Percentiles rank a stretch among this genome's conserved stretches.
Evolutionary conservation across 306 rosid species (phyloP).

Genomic region (Canavalia gladiata): DNA sequence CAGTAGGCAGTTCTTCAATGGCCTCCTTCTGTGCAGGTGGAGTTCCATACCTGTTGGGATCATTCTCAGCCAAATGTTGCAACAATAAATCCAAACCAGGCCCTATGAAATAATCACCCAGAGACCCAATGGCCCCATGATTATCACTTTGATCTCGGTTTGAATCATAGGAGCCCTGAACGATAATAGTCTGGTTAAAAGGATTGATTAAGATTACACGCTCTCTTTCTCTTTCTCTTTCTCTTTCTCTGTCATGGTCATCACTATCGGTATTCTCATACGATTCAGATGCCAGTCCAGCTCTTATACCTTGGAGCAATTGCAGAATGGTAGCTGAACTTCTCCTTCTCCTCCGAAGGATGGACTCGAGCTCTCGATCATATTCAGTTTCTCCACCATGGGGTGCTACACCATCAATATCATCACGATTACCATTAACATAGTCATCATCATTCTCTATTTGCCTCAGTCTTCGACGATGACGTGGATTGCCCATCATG

Average conservation of each 20-base stretch:
- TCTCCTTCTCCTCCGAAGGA: constrained; percentile 74
- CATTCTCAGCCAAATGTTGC: constrained; percentile 88
- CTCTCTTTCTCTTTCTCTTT: constrained; percentile 72
- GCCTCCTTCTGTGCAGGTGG: constrained; percentile 85
- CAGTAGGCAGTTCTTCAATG: constrained; percentile 70
- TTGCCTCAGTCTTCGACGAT: constrained; percentile 60
- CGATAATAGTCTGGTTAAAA: constrained; percentile 67
- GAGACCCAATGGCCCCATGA: constrained; percentile 62
- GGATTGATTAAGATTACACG: constrained; percentile 71
- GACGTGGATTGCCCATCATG: constrained; percentile 74
- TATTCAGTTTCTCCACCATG: constrained; percentile 53
- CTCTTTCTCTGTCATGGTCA: constrained; percentile 52
- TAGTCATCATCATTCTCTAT: constrained; percentile 60
- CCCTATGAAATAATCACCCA: constrained; percentile 79
- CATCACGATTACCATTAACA: constrained; percentile 48
- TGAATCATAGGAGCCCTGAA: constrained; percentile 60
- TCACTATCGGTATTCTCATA: constrained; percentile 59
- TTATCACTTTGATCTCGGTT: constrained; percentile 54
- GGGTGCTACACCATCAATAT: constrained; percentile 36
- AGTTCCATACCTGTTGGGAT: constrained; percentile 79
- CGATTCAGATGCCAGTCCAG: constrained; percentile 67
- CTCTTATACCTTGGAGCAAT: constrained; percentile 79
- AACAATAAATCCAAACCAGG: constrained; percentile 79
- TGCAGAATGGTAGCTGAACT: constrained; percentile 76
- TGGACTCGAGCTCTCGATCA: constrained; percentile 67